phyloP scores from a whole-genome alignment of 2,329 filamentous ascomycete species.

The Pleoardoris graminearum region DNA sequence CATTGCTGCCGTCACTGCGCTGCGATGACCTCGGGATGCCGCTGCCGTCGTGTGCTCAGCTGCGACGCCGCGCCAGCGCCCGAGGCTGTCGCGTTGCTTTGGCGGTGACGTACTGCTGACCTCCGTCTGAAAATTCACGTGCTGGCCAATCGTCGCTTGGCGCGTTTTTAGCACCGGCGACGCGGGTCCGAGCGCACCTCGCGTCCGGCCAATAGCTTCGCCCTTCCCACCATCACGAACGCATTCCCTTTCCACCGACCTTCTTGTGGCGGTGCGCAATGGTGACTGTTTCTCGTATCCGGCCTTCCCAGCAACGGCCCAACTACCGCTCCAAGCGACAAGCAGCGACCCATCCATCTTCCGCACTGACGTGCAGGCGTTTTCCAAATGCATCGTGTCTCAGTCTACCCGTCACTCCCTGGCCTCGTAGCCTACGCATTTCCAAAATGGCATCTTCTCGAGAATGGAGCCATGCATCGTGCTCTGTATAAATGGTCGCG shows the following conservation, averaged over 20 bases:
- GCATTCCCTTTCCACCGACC: neutral
- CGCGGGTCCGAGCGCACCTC: neutral
- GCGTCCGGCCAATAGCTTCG: neutral
- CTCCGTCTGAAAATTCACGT: neutral
- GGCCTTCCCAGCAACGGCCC: neutral
- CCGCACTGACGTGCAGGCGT: slow-evolving; percentile 2
- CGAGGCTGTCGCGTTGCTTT: neutral
- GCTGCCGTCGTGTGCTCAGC: neutral
- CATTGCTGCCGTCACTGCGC: slow-evolving; percentile 29
- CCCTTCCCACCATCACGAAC: neutral
- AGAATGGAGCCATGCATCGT: neutral
- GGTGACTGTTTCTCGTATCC: slow-evolving; percentile 4
- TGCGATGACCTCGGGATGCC: slow-evolving; percentile 12
- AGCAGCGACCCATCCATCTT: neutral
- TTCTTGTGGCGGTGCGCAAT: slow-evolving; percentile 5
- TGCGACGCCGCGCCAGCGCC: neutral
- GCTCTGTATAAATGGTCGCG: slow-evolving; percentile 9
- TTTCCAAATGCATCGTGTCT: slow-evolving; percentile 7
- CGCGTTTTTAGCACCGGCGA: neutral
- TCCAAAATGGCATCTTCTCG: neutral
- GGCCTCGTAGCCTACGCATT: neutral
- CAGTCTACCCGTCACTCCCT: neutral
- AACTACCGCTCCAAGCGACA: slow-evolving; percentile 3
- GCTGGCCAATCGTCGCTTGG: neutral
- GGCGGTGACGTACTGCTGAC: slow-evolving; percentile 7